Conservation (phyloP, 345 rosid species). For the Lumnitzera racemosa region DNA sequence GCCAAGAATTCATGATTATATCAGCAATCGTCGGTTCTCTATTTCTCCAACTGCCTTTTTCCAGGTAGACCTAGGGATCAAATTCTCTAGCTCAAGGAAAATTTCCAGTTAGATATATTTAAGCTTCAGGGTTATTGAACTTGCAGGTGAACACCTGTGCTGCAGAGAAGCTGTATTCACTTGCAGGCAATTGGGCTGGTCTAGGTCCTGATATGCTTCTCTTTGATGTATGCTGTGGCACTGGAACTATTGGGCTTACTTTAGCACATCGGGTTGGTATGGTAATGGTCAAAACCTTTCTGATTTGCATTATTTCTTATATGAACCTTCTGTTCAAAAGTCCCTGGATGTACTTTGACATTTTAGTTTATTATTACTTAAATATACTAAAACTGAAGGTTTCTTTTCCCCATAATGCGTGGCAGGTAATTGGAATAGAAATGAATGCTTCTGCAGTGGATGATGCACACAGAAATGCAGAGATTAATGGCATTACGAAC, state of each 20-base stretch:
- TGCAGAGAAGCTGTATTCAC: slow-evolving; percentile 91
- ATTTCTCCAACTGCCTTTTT: slow-evolving; percentile 97
- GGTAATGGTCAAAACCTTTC: slow-evolving; percentile 44
- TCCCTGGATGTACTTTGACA: background rate
- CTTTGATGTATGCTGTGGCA: slow-evolving; percentile 94
- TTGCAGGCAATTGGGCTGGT: slow-evolving; percentile 98
- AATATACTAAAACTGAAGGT: background rate
- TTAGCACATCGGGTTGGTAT: slow-evolving; percentile 87
- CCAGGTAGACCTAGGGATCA: slow-evolving; percentile 40
- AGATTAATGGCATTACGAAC: slow-evolving; percentile 79
- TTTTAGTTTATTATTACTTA: background rate
- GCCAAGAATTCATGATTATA: slow-evolving; percentile 82
- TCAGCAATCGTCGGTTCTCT: slow-evolving; percentile 63
- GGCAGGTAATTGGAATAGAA: slow-evolving; percentile 90
- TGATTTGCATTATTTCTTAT: slow-evolving; percentile 2
- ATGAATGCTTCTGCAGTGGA: slow-evolving; percentile 95
- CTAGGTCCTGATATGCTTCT: slow-evolving; percentile 79
- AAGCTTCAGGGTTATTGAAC: slow-evolving; percentile 4
- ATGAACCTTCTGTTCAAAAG: too few relatives aligned
- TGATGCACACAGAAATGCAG: slow-evolving; percentile 86
- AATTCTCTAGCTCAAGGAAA: slow-evolving; percentile 1
- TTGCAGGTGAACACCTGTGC: slow-evolving; percentile 84
- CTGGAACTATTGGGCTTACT: slow-evolving; percentile 93
- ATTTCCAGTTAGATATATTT: slow-evolving; percentile 1
- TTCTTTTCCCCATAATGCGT: slow-evolving; percentile 7